These are phyloP conservation scores for Ustilaginoidea virens DNA, from an alignment of 2,329 filamentous ascomycete genomes.

Conservation along the genomic window DNA sequence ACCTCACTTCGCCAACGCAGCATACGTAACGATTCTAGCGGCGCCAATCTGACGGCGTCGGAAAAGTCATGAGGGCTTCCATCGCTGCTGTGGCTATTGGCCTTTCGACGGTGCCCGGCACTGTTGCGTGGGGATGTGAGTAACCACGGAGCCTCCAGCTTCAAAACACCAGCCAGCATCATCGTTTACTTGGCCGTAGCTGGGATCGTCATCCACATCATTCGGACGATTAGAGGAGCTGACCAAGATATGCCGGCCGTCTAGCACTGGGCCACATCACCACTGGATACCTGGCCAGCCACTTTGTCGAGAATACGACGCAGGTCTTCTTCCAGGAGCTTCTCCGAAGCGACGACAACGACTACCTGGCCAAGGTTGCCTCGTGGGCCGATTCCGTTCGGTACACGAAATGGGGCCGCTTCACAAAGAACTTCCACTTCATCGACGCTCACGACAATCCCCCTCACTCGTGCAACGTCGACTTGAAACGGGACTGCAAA, in stretches of 20 bases:
- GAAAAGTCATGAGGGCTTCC: slow-evolving; percentile 23
- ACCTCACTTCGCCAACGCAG: neutral
- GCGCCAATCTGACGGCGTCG: too few relatives aligned
- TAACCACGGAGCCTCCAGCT: slow-evolving; percentile 5
- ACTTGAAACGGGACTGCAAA: slow-evolving; percentile 46
- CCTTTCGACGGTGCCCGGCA: slow-evolving; percentile 18
- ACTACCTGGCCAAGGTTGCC: slow-evolving; percentile 47
- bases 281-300: slow-evolving; percentile 45
- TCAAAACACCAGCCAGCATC: too few relatives aligned
- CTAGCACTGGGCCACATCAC: slow-evolving; percentile 49
- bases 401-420: slow-evolving; percentile 47
- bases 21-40: too few relatives aligned
- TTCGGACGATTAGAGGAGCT: too few relatives aligned
- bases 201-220: too few relatives aligned
- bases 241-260: neutral
- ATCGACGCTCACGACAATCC: slow-evolving; percentile 53
- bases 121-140: slow-evolving; percentile 27
- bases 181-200: too few relatives aligned
- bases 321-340: slow-evolving; percentile 40
- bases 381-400: slow-evolving; percentile 53
- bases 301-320: slow-evolving; percentile 42
- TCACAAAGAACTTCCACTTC: slow-evolving; percentile 49
- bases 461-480: slow-evolving; percentile 39
- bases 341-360: slow-evolving; percentile 34
- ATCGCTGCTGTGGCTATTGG: slow-evolving; percentile 13